Evolutionary conservation across 805 yeast species (phyloP).

Genomic region (Candida ulmi): DNA sequence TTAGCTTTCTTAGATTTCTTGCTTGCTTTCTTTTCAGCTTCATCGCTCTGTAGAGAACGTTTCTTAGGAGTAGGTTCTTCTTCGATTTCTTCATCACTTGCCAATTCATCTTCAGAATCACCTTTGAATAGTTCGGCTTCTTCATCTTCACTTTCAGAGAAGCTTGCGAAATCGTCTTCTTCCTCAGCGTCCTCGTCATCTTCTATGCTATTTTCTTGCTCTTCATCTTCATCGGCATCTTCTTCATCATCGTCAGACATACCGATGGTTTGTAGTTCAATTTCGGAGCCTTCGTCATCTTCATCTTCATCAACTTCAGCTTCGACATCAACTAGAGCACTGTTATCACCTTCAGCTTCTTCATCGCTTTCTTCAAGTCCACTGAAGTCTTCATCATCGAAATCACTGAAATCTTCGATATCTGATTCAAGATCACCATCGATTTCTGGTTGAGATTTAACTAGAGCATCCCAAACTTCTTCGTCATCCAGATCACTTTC

Average conservation of each 20-base stretch:
- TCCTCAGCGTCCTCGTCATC: constrained; percentile 25
- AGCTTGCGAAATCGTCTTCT: constrained; percentile 25
- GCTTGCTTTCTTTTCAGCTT: constrained; percentile 9
- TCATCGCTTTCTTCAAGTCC: constrained; percentile 50
- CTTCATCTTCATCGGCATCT: constrained; percentile 27
- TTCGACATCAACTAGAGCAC: constrained; percentile 22
- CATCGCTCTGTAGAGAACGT: constrained; percentile 22
- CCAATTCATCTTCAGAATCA: constrained; percentile 32
- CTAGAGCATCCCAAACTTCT: constrained; percentile 77
- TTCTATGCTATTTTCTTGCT: too few species aligned
- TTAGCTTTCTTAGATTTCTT: constrained; percentile 43
- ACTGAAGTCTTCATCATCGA: constrained; percentile 55
- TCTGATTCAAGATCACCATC: constrained; percentile 43
- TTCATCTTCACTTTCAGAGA: constrained; percentile 31
- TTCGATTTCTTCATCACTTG: constrained; percentile 30
- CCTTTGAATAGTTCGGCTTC: constrained; percentile 32
- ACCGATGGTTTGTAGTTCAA: constrained; percentile 33
- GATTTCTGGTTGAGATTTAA: constrained; percentile 66
- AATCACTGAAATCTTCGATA: constrained; percentile 34
- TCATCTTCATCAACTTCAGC: constrained; percentile 18
- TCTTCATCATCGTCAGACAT: constrained; percentile 23
- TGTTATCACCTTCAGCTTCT: constrained; percentile 37
- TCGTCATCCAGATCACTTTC: constrained; percentile 55
- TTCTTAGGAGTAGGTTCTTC: constrained; percentile 22
- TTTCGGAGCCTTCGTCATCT: constrained; percentile 30